A percentile compares a stretch with the other conserved stretches of the same genome.
phyloP scores from a whole-genome alignment of 495 filamentous ascomycete genomes.

The Annulohypoxylon maeteangense region DNA sequence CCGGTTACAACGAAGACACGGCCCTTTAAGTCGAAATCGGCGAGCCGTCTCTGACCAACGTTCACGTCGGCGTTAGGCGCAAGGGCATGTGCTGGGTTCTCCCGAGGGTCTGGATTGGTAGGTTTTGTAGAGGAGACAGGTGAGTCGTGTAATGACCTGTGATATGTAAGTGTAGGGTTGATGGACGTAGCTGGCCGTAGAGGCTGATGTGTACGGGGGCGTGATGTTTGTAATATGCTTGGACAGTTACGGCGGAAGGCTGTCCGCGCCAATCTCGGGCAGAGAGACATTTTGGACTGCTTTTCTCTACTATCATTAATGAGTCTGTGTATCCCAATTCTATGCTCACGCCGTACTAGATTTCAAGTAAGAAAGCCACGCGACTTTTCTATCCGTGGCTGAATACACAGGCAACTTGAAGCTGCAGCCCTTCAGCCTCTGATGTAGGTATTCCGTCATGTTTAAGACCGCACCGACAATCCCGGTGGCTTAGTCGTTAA shows the following conservation, averaged over 20 bases:
- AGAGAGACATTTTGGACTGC: slow-evolving; percentile 27
- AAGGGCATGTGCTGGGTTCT: slow-evolving; percentile 39
- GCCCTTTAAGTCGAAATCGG: slow-evolving; percentile 65
- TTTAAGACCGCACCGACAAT: neutral
- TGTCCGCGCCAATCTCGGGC: slow-evolving; percentile 31
- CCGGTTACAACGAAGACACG: slow-evolving; percentile 72
- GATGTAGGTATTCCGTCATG: slow-evolving; percentile 35
- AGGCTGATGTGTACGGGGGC: neutral
- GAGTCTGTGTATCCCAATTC: neutral
- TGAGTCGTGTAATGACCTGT: slow-evolving; percentile 26
- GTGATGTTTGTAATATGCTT: slow-evolving; percentile 2
- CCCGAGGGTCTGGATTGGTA: slow-evolving; percentile 38
- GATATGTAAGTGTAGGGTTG: neutral
- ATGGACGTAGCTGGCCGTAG: neutral
- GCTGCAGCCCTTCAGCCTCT: neutral
- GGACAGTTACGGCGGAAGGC: slow-evolving; percentile 16
- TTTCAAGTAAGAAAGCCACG: neutral
- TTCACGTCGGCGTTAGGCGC: slow-evolving; percentile 38
- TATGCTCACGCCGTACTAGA: neutral
- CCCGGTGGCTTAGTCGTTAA: neutral
- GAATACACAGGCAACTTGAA: neutral
- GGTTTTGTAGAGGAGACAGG: slow-evolving; percentile 12
- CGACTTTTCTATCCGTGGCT: neutral
- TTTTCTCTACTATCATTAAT: slow-evolving; percentile 11
- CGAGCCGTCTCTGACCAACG: slow-evolving; percentile 45